Evolutionary conservation across 169 alveolate genomes (phyloP), one percentile per base, ranked within the genome.

Genomic region (Plasmodium ovale): DNA sequence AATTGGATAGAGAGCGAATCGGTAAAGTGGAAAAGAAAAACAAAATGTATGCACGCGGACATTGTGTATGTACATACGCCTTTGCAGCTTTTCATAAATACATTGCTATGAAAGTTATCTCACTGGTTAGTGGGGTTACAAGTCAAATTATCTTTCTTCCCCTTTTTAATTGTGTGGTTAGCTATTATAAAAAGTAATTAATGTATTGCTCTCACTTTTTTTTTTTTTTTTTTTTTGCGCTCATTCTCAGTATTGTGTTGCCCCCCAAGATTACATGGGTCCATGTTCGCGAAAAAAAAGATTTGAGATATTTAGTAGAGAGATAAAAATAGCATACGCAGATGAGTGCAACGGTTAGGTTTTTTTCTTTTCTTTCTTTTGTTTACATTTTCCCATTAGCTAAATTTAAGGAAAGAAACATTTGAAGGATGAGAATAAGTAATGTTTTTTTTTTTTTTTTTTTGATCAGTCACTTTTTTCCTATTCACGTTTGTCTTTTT

Each of bases 201-300:
- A n/a, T n/a, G n/a, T n/a, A n/a, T n/a, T n/a, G n/a, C 10, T 67
- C 7, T 67, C 12, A 3, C 10, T 59, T 59, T 9, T 23, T 70
- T 70, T 25, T 70, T 70, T 37, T 37, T 16, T 69, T 25, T 47
- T 4, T 1, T 42, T 68, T 12, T 68, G 4, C 0, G 9, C 19
- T 9, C 12, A 19, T 69, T 27, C 29, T 35, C 62, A 74, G 88
- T 47, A 53, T 39, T 74, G 88, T 42, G 35, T 74, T 74, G 88
- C 88, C 51, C 88, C 88, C 35, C 39, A 23, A 19, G 35, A 49
- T 74, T 74, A 74, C 62, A 35, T 16, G 68, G 88, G 88, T 6
- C 88, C 88, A 25, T 74, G 88, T 37, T 65, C 88, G 25, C 59
- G 29, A 67, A 74, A 74, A 64, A 74, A 74, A 60, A n/a, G 21